Evolutionary conservation across 176 grass and related monocot genomes (phyloP), one percentile per base, ranked within the genome.

Genomic region (Carex scoparia): DNA sequence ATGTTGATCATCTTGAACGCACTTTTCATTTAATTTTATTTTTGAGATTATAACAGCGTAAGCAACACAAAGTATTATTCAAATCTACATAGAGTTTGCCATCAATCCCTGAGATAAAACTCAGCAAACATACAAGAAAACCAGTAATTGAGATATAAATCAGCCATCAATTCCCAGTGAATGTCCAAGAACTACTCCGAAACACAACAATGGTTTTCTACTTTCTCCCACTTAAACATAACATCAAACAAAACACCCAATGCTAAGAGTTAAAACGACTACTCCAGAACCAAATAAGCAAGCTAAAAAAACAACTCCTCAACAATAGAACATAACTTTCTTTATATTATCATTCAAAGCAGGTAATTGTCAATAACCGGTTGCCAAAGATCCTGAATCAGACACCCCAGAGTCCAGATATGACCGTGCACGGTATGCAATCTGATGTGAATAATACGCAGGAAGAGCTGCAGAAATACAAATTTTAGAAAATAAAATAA

Each of bases 391-490:
- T n/a, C 1, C 86, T 86, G 48, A 79, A 79, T 56, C 74, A 32
- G 49, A 49, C 46, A 51, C 37, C 15, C 59, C 55, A 2, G 85
- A 79, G 9, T 65, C 74, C 53, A 85, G 3, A 65, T 96, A 96
- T 67, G 89, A 88, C 12, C 89, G 76, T 31, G 94, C 94, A 11
- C 87, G 89, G 71, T 85, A 96, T 4, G 94, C 94, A 16, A 90
- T 86, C 19, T 93, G 92, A 86, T 93, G 89, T 63, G 91, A 89
- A 12, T 96, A 96, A 77, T 93, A 96, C 1, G 88, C 91, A 40
- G 94, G 89, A 61, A 89, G 89, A 71, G 87, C 94, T 93, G 65
- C 38, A 42, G 59, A 59, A 28, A 73, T 28, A 83, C 74, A 59
- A 57, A 14, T 64, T 27, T 60, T 42, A 28, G 79, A 35, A 9